These are phyloP conservation scores for Pythium biforme DNA, from an alignment of 352 stramenopile species.

Conservation along the genomic window DNA sequence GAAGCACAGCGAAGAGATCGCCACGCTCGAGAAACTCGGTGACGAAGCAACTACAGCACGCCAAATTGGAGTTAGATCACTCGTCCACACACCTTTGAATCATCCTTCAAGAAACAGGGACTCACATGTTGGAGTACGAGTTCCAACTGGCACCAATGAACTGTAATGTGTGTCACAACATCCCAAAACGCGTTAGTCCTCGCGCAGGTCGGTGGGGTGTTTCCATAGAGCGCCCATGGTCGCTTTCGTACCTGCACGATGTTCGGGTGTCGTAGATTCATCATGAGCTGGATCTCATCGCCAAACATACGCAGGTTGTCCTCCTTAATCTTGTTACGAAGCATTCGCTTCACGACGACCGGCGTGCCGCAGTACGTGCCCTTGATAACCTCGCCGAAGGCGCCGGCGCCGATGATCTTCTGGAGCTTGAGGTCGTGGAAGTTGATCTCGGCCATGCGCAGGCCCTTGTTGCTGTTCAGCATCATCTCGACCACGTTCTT, in stretches of 20 bases:
- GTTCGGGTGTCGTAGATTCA: conserved; percentile 87
- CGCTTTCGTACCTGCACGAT: conserved; percentile 62
- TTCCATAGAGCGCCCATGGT: background rate
- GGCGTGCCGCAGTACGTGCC: conserved; percentile 87
- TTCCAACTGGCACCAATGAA: conserved; percentile 91
- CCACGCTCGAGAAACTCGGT: conserved; percentile 85
- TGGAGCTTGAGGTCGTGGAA: conserved; percentile 88
- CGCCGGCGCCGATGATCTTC: conserved; percentile 84
- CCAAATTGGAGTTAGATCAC: background rate
- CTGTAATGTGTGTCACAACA: conserved; percentile 25
- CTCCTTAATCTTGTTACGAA: conserved; percentile 87
- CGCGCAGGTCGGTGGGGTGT: background rate
- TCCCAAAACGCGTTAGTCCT: background rate
- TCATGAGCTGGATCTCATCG: conserved; percentile 90
- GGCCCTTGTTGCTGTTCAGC: conserved; percentile 83
- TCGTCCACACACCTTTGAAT: background rate
- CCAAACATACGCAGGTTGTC: conserved; percentile 89
- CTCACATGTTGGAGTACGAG: conserved; percentile 91
- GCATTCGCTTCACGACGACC: conserved; percentile 88
- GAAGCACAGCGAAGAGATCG: conserved; percentile 79
- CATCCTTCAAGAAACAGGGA: conserved; percentile 7
- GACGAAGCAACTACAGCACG: conserved; percentile 74
- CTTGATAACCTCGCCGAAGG: conserved; percentile 88
- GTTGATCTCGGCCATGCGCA: conserved; percentile 89
- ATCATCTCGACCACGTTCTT: conserved; percentile 88